phyloP scores from a whole-genome alignment of 164 flowering plant species.

The Liquidambar formosana region DNA sequence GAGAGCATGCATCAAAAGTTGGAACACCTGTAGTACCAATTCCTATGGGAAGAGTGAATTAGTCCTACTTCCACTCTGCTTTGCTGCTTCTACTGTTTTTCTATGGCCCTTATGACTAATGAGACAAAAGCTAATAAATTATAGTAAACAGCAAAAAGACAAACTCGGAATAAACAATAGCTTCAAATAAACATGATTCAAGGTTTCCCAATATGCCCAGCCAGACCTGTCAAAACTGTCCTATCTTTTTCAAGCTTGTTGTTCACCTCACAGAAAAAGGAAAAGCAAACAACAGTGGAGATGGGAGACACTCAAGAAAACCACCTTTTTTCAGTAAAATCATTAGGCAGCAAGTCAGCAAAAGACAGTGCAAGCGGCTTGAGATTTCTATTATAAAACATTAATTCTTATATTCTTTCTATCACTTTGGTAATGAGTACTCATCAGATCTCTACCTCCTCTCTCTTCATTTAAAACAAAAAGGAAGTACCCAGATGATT shows the following conservation, averaged over 20 bases:
- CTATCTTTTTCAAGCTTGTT: conserved; percentile 17
- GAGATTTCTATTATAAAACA: conserved; percentile 17
- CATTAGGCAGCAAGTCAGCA: conserved; percentile 26
- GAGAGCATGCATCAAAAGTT: too few relatives aligned
- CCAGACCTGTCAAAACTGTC: conserved; percentile 15
- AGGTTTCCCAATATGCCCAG: conserved; percentile 10
- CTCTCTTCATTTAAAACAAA: conserved; percentile 22
- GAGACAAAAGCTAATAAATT: too few relatives aligned
- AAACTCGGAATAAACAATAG: background rate
- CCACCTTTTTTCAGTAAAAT: conserved; percentile 39
- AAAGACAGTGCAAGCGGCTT: background rate
- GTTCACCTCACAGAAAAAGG: conserved; percentile 10
- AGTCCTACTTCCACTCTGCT: too few relatives aligned
- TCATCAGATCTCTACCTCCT: conserved; percentile 13
- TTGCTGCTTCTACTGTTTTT: too few relatives aligned
- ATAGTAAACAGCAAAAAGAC: background rate
- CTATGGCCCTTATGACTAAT: too few relatives aligned
- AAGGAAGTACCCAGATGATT: conserved; percentile 28
- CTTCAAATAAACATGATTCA: background rate
- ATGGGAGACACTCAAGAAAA: conserved; percentile 19
- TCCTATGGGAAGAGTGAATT: too few relatives aligned
- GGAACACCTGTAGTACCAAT: too few relatives aligned
- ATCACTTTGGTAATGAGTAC: conserved; percentile 19
- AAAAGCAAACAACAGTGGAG: conserved; percentile 13
- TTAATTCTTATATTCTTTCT: conserved; percentile 11